Percentiles rank a stretch among this genome's conserved stretches.
Evolutionary conservation across 2,329 filamentous ascomycete species (phyloP).

Genomic region (Thelonectria blattea): DNA sequence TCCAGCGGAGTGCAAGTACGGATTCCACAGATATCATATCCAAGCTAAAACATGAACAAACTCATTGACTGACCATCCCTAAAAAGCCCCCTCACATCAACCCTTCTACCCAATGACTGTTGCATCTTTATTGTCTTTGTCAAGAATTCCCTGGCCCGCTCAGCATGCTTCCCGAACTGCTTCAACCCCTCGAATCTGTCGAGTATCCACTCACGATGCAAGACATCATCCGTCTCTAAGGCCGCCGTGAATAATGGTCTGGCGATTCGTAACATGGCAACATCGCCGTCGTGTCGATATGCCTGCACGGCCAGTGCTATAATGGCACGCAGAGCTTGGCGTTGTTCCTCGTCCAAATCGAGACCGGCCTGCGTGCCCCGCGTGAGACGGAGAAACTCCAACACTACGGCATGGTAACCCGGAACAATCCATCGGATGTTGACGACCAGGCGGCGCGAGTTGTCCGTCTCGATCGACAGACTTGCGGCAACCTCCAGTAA

Average conservation of each 20-base stretch:
- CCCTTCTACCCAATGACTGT: constrained; percentile 11
- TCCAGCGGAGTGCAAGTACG: too few species aligned
- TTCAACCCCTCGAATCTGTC: constrained; percentile 40
- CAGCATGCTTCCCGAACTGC: constrained; percentile 42
- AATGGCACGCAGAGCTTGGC: constrained; percentile 12
- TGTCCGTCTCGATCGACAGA: constrained; percentile 35
- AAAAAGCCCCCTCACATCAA: constrained; percentile 28
- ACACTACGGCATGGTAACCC: constrained; percentile 42
- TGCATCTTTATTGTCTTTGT: constrained; percentile 32
- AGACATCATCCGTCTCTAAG: constrained; percentile 42
- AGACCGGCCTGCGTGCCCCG: background rate
- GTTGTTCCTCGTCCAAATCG: constrained; percentile 4
- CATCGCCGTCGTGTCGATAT: constrained; percentile 41
- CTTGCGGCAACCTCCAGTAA: constrained; percentile 36
- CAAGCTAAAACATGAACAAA: background rate
- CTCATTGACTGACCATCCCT: background rate
- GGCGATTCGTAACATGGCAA: constrained; percentile 41
- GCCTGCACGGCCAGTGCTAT: constrained; percentile 44
- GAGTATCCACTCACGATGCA: constrained; percentile 44
- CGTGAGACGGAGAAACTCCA: constrained; percentile 34
- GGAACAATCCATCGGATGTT: constrained; percentile 46
- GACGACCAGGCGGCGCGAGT: constrained; percentile 39
- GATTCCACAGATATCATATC: too few species aligned
- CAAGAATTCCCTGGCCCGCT: constrained; percentile 40
- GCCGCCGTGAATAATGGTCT: constrained; percentile 46